A percentile compares a stretch with the other conserved stretches of the same genome.
Conservation (phyloP, 179 eudicot genomes). For the Drosera spatulata region DNA sequence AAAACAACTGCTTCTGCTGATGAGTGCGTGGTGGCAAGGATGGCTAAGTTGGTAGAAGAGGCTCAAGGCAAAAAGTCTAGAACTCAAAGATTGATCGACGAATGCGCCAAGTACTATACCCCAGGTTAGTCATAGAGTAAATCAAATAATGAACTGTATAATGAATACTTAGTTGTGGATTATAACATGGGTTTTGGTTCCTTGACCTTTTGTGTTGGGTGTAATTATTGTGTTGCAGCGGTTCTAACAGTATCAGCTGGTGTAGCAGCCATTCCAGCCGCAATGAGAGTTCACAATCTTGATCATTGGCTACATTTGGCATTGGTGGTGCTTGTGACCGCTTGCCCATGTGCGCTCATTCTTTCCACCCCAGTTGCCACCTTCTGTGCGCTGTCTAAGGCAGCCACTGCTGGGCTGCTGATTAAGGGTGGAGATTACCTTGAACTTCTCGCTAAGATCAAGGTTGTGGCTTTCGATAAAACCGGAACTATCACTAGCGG, state of each 20-base stretch:
- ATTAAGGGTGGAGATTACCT: conserved; percentile 88
- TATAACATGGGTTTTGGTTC: too few relatives aligned
- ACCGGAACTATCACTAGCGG: conserved; percentile 91
- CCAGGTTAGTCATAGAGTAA: conserved; percentile 38
- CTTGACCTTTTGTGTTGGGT: too few relatives aligned
- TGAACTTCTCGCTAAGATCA: conserved; percentile 58
- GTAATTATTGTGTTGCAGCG: conserved; percentile 29
- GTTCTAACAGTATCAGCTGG: conserved; percentile 40
- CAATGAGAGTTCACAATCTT: conserved; percentile 31
- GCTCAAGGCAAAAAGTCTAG: conserved; percentile 66
- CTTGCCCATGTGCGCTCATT: conserved; percentile 89
- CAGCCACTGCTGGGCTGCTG: conserved; percentile 79
- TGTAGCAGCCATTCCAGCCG: conserved; percentile 41
- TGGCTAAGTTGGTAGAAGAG: conserved; percentile 96
- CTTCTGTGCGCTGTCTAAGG: conserved; percentile 82
- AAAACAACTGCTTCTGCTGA: conserved; percentile 65
- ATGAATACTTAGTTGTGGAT: too few relatives aligned
- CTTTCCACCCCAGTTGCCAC: conserved; percentile 95
- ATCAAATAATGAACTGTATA: too few relatives aligned
- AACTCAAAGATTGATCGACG: conserved; percentile 67
- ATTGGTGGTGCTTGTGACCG: conserved; percentile 76
- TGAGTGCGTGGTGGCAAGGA: conserved; percentile 74
- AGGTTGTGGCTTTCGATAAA: conserved; percentile 73
- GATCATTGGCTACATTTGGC: conserved; percentile 51
- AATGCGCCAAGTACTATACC: conserved; percentile 81